Base-by-base conservation (phyloP, 75 land plant genomes). In the Pinus tabuliformis region DNA sequence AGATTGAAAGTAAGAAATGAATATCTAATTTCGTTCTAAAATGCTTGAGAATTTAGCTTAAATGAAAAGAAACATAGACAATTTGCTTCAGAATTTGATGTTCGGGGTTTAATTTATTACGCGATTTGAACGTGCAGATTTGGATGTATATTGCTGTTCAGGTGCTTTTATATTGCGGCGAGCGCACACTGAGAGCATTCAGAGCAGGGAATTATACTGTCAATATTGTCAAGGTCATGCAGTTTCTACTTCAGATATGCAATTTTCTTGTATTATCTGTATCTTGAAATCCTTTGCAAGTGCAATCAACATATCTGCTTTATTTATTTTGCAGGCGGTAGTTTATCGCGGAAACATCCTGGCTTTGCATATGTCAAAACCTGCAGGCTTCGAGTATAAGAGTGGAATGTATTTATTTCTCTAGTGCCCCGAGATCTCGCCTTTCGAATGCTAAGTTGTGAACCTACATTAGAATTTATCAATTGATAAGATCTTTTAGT, bases 401-500 rank as follows among this genome's bases (percentile, higher is more conserved):
- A 92, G 94, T 81, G 94, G 94, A 33, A 85, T 87, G 80, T 92
- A 92, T 83, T 79, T 92, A 58, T 92, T 90, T 73, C 79, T 92
- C 58, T 79, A 92, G n/a, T 92, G 92, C 21, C 78, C 88, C 13
- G 76, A 74, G 13, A 85, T 92, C 30, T 92, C 95, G 17, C 86
- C 95, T 3, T 92, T 92, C 60, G 95, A 92, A 70, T 92, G 95
- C 90, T 90, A 73, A n/a, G 66, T 70, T 56, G 6, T n/a, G 16
- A 30, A 71, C 11, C 22, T n/a, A 62, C 63, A 8, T 62, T 62
- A n/a, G 24, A 24, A 24, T n/a, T 62, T 62, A n/a, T n/a, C 15
- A 62, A 24, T 7, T n/a, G 0, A 18, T 62, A 62, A 15, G 21
- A 62, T 62, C 12, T 49, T 42, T 30, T 8, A 58, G 45, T 8